Evolutionary conservation across 495 filamentous ascomycete genomes (phyloP), one percentile per base, ranked within the genome.

Genomic region (Pseudoneurospora amorphoporcata): DNA sequence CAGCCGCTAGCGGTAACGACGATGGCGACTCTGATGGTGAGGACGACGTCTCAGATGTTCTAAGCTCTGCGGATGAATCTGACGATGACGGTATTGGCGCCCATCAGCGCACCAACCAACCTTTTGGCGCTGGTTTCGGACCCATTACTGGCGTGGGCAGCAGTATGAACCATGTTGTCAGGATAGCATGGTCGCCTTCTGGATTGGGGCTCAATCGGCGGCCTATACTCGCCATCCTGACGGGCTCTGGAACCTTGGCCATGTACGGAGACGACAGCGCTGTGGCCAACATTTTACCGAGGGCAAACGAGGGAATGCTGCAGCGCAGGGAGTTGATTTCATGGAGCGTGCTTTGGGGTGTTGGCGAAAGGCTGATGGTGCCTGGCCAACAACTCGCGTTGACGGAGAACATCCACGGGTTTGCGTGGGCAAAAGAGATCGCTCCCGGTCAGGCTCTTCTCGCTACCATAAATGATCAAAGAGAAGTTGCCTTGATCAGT

Each of bases 151-250:
- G 83, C 19, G 78, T 80, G 5, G 84, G 84, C 7, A 84, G 82
- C 69, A 83, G 82, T 19, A 80, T 86, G 79, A 84, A 84, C 71
- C 83, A 86, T 42, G 80, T 84, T 35, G 81, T 86, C 1, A 65
- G 75, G 8, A 72, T 86, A 47, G 79, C 72, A 19, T 86, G 84
- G 84, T 85, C 83, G 10, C 84, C 84, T 1, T 77, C 78, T 4
- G 83, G 83, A 1, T 75, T 86, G 29, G 83, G 84, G 16, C 76
- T 81, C 39, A 85, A 85, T 73, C 77, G 76, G 3, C 79, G 84
- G 8, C 81, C 84, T 7, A 79, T 83, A 14, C 77, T 86, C 8
- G 81, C 79, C 32, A 79, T 85, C 4, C 70, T 86, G 43, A 82
- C 81, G 1, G 80, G 80, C 12, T 75, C 79, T 0, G 84, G 84